Evolutionary conservation across 192 early-diverging fungal species (phyloP), one percentile per base, ranked within the genome.

Genomic region (Umbelopsis ramanniana): DNA sequence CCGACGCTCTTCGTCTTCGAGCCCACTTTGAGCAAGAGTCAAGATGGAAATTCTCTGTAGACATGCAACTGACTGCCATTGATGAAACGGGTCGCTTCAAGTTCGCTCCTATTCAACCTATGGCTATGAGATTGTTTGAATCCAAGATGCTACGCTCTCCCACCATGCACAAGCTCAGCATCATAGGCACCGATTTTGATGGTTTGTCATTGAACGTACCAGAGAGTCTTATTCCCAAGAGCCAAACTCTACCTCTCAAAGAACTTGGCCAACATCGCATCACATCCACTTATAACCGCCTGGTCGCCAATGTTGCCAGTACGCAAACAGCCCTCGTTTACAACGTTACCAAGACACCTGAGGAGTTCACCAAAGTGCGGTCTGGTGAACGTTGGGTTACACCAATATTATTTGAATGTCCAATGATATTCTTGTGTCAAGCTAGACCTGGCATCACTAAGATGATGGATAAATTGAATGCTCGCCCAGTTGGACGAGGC

Each of bases 21-120:
- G 68, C 69, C n/a, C 66, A 33, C 45, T 75, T 75, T 54, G 74
- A 75, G 38, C 74, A 75, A 53, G 74, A 75, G 46, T 66, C 55
- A 22, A 68, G 52, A n/a, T 75, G 74, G 74, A 52, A 69, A 15
- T 75, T 71, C 54, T 63, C 74, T 50, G 69, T 75, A 12, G 74
- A 75, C 43, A 43, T 75, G 38, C 54, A 71, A 29, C 17, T 75
- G 2, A 12, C 52, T 8, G 53, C 47, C 14, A 69, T 68, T 37
- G 69, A 67, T 19, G 24, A 60, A 10, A 40, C 53, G 19, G 67
- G 67, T n/a, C 23, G 50, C 35, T 60, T 75, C n/a, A 33, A 48
- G 14, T 75, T 75, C 29, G 60, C 53, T 38, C 74, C 74, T n/a
- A 45, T 75, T 23, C 24, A 71, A 17, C 15, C 69, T 19, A 48